A percentile compares a stretch with the other conserved stretches of the same genome.
Conservation (phyloP, 2,329 filamentous ascomycete species). For the Beauveria sp. region DNA sequence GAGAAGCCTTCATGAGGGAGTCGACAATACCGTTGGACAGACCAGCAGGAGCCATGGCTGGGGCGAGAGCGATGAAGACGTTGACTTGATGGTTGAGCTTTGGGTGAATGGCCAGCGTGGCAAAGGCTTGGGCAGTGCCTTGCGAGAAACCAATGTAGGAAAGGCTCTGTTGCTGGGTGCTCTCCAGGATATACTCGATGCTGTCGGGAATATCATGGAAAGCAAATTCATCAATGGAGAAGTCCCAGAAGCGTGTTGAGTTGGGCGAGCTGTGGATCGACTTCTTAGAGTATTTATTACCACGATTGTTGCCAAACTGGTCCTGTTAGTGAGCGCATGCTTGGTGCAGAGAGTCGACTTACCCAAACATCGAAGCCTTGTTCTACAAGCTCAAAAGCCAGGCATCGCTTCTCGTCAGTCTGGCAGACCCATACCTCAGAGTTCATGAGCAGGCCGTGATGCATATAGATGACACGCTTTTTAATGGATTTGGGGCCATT, state of each 20-base stretch:
- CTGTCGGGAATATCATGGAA: slow-evolving; percentile 96
- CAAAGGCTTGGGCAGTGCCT: slow-evolving; percentile 94
- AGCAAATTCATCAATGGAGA: slow-evolving; percentile 96
- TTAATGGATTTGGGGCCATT: slow-evolving; percentile 55
- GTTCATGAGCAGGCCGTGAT: slow-evolving; percentile 97
- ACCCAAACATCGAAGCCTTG: slow-evolving; percentile 94
- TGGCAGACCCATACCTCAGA: slow-evolving; percentile 96
- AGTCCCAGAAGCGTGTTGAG: slow-evolving; percentile 83
- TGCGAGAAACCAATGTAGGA: slow-evolving; percentile 98
- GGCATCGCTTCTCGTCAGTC: slow-evolving; percentile 75
- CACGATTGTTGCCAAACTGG: slow-evolving; percentile 89
- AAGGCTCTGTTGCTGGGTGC: slow-evolving; percentile 73
- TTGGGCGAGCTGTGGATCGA: slow-evolving; percentile 68
- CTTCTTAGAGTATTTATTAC: slow-evolving; percentile 99
- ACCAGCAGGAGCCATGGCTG: slow-evolving; percentile 92
- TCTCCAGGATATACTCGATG: slow-evolving; percentile 82
- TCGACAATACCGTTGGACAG: slow-evolving; percentile 86
- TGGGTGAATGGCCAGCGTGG: slow-evolving; percentile 84
- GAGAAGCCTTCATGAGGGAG: slow-evolving; percentile 86
- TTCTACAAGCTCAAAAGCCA: slow-evolving; percentile 85
- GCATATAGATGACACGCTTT: slow-evolving; percentile 87
- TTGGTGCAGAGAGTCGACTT: slow-evolving; percentile 23
- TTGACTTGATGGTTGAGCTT: slow-evolving; percentile 88
- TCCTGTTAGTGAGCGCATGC: slow-evolving; percentile 18
- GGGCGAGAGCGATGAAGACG: slow-evolving; percentile 91